These are phyloP conservation scores for Nevesoporus exiguus DNA, from an alignment of 768 basidiomycete genomes.

Conservation along the genomic window DNA sequence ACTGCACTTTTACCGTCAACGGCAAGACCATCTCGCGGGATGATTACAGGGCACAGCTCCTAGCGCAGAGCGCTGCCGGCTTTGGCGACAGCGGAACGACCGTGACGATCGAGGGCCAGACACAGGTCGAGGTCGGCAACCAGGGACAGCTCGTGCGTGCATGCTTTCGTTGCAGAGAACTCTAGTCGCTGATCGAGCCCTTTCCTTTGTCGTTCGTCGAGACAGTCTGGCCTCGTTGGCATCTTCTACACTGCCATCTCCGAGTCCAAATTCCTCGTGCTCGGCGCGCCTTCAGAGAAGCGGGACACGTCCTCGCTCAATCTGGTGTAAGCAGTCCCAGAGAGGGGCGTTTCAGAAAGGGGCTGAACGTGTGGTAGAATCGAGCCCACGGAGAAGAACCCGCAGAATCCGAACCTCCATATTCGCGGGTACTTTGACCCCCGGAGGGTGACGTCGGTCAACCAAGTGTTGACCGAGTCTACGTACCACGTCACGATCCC, in stretches of 20 bases:
- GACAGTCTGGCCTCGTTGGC: slow-evolving; percentile 29
- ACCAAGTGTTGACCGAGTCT: slow-evolving; percentile 33
- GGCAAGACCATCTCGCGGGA: slow-evolving; percentile 37
- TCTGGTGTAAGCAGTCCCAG: slow-evolving; percentile 35
- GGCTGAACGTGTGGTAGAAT: slow-evolving; percentile 16
- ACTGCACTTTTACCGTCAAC: slow-evolving; percentile 40
- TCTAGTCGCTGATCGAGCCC: too few relatives aligned
- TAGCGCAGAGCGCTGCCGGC: slow-evolving; percentile 25
- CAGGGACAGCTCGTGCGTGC: slow-evolving; percentile 27
- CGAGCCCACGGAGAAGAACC: slow-evolving; percentile 28
- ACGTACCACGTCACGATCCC: slow-evolving; percentile 26
- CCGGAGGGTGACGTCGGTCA: slow-evolving; percentile 28
- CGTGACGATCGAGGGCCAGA: slow-evolving; percentile 27
- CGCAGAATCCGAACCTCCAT: slow-evolving; percentile 9
- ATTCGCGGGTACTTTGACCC: slow-evolving; percentile 35
- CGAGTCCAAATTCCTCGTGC: slow-evolving; percentile 32
- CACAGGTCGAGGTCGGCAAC: slow-evolving; percentile 25
- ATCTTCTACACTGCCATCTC: slow-evolving; percentile 38
- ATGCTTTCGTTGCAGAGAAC: too few relatives aligned
- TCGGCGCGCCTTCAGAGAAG: slow-evolving; percentile 32
- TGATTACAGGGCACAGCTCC: slow-evolving; percentile 39
- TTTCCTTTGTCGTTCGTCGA: not conserved
- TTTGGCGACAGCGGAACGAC: slow-evolving; percentile 8
- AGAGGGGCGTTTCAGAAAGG: too few relatives aligned
- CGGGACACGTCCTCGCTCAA: slow-evolving; percentile 38